Conservation (phyloP, 352 stramenopile genomes). For the Pythium scleroteichum region DNA sequence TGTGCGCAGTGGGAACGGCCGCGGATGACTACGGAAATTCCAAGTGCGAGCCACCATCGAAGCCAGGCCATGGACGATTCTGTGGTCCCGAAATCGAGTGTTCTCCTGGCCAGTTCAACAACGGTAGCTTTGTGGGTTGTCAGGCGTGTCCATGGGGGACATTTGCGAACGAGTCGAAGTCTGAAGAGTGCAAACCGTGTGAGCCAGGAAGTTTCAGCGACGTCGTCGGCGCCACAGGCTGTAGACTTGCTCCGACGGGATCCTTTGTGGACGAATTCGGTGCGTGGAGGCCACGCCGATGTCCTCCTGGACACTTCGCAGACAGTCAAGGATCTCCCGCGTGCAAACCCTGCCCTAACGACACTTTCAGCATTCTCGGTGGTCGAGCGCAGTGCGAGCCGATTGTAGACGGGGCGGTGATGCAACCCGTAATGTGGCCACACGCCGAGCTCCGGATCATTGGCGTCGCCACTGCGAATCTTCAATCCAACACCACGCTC, state of each 20-base stretch:
- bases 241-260: conserved; percentile 32
- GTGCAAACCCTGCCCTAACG: conserved; percentile 33
- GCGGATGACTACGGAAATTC: conserved; percentile 36
- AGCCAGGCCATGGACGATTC: conserved; percentile 4
- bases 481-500: conserved; percentile 6
- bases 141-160: conserved; percentile 35
- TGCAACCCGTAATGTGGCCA: conserved; percentile 35
- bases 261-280: conserved; percentile 38
- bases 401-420: conserved; percentile 40
- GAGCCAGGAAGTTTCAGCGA: conserved; percentile 37
- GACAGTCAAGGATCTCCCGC: conserved; percentile 22
- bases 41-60: conserved; percentile 20
- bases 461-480: neutral
- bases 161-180: conserved; percentile 24
- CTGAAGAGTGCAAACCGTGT: conserved; percentile 34
- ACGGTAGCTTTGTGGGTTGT: conserved; percentile 24
- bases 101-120: conserved; percentile 24
- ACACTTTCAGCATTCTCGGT: conserved; percentile 37
- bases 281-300: conserved; percentile 31
- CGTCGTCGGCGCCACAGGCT: conserved; percentile 25
- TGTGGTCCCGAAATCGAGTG: conserved; percentile 5
- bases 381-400: conserved; percentile 29
- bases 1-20: conserved; percentile 33
- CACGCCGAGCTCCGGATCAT: conserved; percentile 11
- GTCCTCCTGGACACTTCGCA: conserved; percentile 30